phyloP scores from a whole-genome alignment of 805 yeast species.

The Blastobotrys chiropterorum region DNA sequence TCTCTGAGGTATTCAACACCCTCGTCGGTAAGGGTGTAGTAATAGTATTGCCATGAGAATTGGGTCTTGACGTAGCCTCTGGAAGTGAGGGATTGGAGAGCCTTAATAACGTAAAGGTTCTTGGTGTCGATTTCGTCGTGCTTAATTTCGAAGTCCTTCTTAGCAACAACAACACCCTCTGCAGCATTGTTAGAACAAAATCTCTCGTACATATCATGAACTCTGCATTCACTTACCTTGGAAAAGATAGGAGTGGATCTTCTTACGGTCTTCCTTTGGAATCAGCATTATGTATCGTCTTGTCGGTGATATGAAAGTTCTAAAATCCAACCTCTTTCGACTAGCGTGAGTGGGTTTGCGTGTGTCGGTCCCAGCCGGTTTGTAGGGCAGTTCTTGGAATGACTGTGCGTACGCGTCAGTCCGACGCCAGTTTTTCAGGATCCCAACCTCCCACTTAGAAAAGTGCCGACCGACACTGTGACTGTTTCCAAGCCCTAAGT shows the following conservation, averaged over 20 bases:
- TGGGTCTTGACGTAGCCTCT: conserved; percentile 99
- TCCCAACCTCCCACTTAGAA: background rate
- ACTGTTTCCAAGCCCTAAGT: no score
- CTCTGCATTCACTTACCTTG: conserved; percentile 42
- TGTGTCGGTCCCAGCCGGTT: background rate
- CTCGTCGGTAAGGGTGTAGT: conserved; percentile 99
- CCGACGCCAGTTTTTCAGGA: background rate
- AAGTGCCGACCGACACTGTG: no score
- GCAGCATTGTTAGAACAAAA: conserved; percentile 9
- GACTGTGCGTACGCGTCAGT: background rate
- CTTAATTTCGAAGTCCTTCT: conserved; percentile 96
- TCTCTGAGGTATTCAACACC: conserved; percentile 98
- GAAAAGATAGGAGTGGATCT: conserved; percentile 98
- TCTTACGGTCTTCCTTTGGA: conserved; percentile 99
- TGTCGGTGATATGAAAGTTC: conserved; percentile 1
- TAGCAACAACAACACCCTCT: conserved; percentile 99
- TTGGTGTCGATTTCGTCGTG: conserved; percentile 98
- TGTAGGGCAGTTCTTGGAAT: background rate
- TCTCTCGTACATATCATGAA: background rate
- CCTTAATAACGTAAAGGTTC: conserved; percentile 97
- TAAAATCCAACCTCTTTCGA: background rate
- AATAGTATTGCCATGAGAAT: conserved; percentile 99
- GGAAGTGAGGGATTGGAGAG: conserved; percentile 97
- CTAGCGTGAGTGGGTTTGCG: background rate
- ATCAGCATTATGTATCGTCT: conserved; percentile 72